Evolutionary conservation across 176 grass and related monocot species (phyloP).

Genomic region (Oryza officinalis): DNA sequence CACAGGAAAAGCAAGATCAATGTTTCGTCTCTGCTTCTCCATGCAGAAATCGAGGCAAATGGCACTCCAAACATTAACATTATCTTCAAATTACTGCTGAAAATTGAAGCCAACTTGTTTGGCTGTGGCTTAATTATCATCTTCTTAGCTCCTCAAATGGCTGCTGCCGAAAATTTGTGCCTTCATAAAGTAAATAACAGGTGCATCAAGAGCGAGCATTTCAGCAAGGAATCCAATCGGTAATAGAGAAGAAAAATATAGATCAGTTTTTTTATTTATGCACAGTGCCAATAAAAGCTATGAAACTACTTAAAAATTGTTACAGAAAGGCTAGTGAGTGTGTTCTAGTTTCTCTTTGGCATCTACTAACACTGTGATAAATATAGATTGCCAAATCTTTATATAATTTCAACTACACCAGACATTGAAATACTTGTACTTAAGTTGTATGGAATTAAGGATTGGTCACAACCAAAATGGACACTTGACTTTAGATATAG

Average conservation of each 20-base stretch:
- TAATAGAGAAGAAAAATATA: slow-evolving; percentile 4
- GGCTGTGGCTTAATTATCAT: slow-evolving; percentile 39
- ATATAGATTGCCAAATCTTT: background rate
- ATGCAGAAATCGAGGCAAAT: slow-evolving; percentile 12
- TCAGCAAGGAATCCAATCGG: background rate
- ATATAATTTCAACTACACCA: background rate
- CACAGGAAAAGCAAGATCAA: slow-evolving; percentile 30
- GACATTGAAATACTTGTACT: background rate
- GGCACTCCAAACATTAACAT: slow-evolving; percentile 24
- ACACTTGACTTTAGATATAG: background rate
- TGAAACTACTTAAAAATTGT: background rate
- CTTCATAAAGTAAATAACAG: slow-evolving; percentile 43
- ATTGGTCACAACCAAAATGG: background rate
- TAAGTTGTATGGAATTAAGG: background rate
- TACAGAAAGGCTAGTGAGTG: background rate
- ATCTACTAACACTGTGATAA: background rate
- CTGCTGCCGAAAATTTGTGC: slow-evolving; percentile 43
- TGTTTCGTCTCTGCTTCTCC: slow-evolving; percentile 30
- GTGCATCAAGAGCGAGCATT: slow-evolving; percentile 23
- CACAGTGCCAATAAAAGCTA: background rate
- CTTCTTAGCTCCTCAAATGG: slow-evolving; percentile 52
- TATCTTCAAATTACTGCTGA: slow-evolving; percentile 28
- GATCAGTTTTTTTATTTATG: background rate
- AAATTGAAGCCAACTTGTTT: slow-evolving; percentile 17
- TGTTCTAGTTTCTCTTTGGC: background rate